These are phyloP conservation scores for Geranium rotundifolium DNA, from an alignment of 345 rosid species.

Conservation along the genomic window DNA sequence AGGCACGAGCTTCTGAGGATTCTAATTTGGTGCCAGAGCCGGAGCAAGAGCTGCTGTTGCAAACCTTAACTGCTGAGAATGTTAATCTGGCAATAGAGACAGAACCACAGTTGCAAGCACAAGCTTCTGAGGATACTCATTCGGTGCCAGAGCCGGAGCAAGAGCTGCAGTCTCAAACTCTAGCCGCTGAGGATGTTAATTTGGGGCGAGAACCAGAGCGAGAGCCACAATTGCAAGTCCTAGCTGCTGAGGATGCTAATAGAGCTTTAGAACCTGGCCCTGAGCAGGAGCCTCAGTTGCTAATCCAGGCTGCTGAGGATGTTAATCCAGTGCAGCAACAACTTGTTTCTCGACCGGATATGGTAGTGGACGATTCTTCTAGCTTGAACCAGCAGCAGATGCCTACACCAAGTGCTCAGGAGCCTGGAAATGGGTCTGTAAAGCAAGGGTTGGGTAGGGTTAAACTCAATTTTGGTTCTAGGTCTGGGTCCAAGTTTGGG, in stretches of 20 bases:
- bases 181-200: background rate
- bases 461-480: constrained; percentile 44
- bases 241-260: background rate
- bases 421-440: constrained; percentile 30
- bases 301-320: constrained; percentile 19
- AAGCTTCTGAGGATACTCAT: no score
- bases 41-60: background rate
- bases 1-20: constrained; percentile 23
- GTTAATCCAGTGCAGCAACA: constrained; percentile 18
- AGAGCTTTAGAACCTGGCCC: background rate
- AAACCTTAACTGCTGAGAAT: background rate
- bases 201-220: background rate
- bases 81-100: background rate
- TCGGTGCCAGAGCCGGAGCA: background rate
- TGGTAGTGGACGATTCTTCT: constrained; percentile 28
- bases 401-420: constrained; percentile 10
- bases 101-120: no score
- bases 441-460: constrained; percentile 27
- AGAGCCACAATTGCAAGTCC: background rate
- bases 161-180: background rate
- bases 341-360: constrained; percentile 14
- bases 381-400: constrained; percentile 22
- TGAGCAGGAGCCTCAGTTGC: constrained; percentile 13
- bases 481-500: constrained; percentile 24
- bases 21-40: constrained; percentile 10